These are phyloP conservation scores for Ogataea populi-albae DNA, from an alignment of 805 yeast genomes.

Conservation along the genomic window DNA sequence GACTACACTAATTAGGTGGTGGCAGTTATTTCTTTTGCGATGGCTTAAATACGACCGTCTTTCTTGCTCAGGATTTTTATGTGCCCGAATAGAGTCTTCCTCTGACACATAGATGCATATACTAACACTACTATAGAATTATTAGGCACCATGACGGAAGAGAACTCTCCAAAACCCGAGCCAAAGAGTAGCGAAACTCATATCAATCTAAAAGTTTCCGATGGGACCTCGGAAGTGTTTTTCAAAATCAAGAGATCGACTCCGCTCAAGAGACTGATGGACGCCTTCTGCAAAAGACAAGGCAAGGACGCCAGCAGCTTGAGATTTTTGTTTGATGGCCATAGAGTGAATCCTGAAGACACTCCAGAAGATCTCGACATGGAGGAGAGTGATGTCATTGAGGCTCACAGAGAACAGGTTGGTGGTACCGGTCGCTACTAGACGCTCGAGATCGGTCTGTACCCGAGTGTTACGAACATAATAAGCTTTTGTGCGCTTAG, in stretches of 20 bases:
- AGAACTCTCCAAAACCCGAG: constrained; percentile 33
- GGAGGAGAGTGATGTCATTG: constrained; percentile 95
- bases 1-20: no score
- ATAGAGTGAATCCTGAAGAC: constrained; percentile 79
- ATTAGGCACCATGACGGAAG: constrained; percentile 33
- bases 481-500: no score
- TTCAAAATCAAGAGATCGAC: constrained; percentile 94
- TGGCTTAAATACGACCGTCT: no score
- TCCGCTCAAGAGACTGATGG: constrained; percentile 91
- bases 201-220: constrained; percentile 90
- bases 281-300: constrained; percentile 96
- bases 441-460: constrained; percentile 5
- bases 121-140: no score
- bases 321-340: constrained; percentile 91
- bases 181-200: constrained; percentile 56
- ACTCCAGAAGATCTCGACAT: constrained; percentile 92
- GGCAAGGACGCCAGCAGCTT: constrained; percentile 81
- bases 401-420: constrained; percentile 94
- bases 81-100: no score
- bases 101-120: no score
- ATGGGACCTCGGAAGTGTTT: constrained; percentile 89
- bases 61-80: no score
- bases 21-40: no score
- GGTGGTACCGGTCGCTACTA: constrained; percentile 45
- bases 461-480: constrained; percentile 3